Base-by-base conservation (phyloP, 2,329 filamentous ascomycete genomes). In the Talaromyces verruculosus region DNA sequence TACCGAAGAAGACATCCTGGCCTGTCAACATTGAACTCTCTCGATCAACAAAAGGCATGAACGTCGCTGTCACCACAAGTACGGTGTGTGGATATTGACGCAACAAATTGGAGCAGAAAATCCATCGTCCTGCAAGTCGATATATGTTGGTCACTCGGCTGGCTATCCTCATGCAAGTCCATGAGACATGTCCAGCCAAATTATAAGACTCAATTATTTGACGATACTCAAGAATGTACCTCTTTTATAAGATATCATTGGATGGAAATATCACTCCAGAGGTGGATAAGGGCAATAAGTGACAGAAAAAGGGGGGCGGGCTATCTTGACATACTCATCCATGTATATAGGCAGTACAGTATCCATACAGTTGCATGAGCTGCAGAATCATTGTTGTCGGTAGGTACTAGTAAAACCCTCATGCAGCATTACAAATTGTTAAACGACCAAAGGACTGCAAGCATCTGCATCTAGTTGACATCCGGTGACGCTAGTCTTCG, bases 61-160 rank as follows among this genome's bases (percentile, higher is more conserved):
- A 77, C 3, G 71, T 69, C 6, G 68, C 67, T 1, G 76, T 82
- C 5, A 80, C 70, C 25, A 35, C 30, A 72, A 68, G 51, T 82
- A 78, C 0, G 74, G 72, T 39, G 74, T 71, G 22, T 74, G 66
- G n/a, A 81, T 77, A 51, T 83, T 82, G 15, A 74, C 75, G 1
- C 69, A 70, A 43, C 81, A 77, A 6, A 74, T 30, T 55, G 47
- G 35, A 63, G 61, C 47, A 62, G 43, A 37, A 39, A 51, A 30
- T 25, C 10, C 33, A 25, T 8, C 35, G 22, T 55, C 10, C 51
- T 55, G 47, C 47, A 55, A 8, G 61, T 28, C 19, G 22, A 39
- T n/a, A 51, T 7, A 25, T n/a, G 25, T 63, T 17, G 5, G 61
- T 41, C 58, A 33, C 49, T 41, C 25, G 19, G 39, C 47, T 63